Base-by-base conservation (phyloP, 1,139 yeast species). In the Saccharomyces hybrid region DNA sequence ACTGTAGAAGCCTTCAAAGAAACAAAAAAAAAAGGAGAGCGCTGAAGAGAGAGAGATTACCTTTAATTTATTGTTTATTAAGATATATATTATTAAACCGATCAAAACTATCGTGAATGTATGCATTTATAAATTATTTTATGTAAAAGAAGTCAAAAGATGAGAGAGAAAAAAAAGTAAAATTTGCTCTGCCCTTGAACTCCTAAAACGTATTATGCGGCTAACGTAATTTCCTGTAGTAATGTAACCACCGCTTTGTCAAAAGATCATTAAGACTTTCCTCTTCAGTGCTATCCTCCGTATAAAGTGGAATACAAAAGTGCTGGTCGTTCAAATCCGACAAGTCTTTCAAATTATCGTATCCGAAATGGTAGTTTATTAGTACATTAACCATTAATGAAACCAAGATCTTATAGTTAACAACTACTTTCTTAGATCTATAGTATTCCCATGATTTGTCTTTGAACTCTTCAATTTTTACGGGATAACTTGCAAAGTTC, bases 331-430 rank as follows among this genome's bases (percentile, higher is more conserved):
- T 53, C 4, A 64, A 34, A 26, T 57, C 56, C 5, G 63, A 56
- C 48, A 74, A 58, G 9, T 67, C 63, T 47, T 64, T 62, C 55
- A 78, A 60, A 57, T 71, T 74, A 50, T 72, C 71, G 69, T 78
- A 78, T 0, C 82, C 82, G 63, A 74, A 77, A 63, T 78, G 82
- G 61, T 76, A 73, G 56, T 77, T 74, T 50, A 73, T 64, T 32
- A 77, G 58, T 3, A 77, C 65, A n/a, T 73, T 71, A 31, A 74
- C 51, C 6, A 73, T 59, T 16, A 75, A 60, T 0, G 79, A 66
- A 44, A 71, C 65, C 26, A 74, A 58, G 2, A 74, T 58, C 56
- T 72, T 75, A 57, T 75, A 72, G 53, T 75, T 75, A 3, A 64
- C 54, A 4, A 63, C 59, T 9, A 61, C 62, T 27, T 59, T 54